Evolutionary conservation across 495 filamentous ascomycete species (phyloP), one percentile per base, ranked within the genome.

Genomic region (Rhizodiscina lignyota): DNA sequence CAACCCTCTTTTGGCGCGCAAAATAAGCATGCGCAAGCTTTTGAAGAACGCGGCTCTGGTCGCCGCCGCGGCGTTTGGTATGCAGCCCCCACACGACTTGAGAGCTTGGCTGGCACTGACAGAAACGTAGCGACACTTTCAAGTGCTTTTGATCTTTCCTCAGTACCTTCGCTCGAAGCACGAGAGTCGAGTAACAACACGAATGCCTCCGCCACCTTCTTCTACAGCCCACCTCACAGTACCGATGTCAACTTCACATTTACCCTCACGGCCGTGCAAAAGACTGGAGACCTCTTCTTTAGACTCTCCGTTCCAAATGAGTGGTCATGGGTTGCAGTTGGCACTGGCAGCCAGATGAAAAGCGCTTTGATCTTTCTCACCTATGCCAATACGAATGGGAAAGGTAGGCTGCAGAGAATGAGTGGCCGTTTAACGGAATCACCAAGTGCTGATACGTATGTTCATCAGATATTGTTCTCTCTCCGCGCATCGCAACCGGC

Each of bases 341-440:
- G 71, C 27, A 59, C 67, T 27, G 71, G 71, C 11, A 48, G 36
- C 3, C 21, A 56, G 34, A 76, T 76, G 71, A 44, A 55, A 10
- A 53, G 58, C 30, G 49, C 65, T 6, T 44, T 72, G 27, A 67
- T 73, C 43, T 57, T 70, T 33, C 50, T 73, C 29, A 47, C 54
- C 0, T 74, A 76, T 45, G 37, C 53, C 4, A 57, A 51, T 21
- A 39, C 44, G 3, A 55, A 53, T 8, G 62, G 56, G 26, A 49
- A 63, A 19, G 53, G 54, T 52, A 32, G 6, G 24, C 13, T n/a
- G n/a, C n/a, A n/a, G n/a, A n/a, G n/a, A n/a, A n/a, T n/a, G n/a
- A n/a, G n/a, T n/a, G n/a, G n/a, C n/a, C n/a, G n/a, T n/a, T n/a
- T n/a, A n/a, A n/a, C n/a, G n/a, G n/a, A 29, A 31, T 34, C 2